Evolutionary conservation across 768 basidiomycete genomes (phyloP).

Genomic region (Lactarius akahatsu): DNA sequence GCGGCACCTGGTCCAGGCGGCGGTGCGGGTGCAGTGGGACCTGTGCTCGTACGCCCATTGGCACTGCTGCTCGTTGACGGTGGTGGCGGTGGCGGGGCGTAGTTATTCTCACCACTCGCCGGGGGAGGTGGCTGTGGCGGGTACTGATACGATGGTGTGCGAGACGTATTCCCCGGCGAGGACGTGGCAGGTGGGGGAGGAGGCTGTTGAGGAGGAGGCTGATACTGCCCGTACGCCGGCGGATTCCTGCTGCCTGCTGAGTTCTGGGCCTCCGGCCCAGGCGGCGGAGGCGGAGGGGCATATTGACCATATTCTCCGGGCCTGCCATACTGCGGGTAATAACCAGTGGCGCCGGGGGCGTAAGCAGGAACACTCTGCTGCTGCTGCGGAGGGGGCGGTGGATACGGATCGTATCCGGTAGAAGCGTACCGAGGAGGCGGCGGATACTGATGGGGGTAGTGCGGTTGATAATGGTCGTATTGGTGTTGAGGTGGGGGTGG

Average conservation of each 20-base stretch:
- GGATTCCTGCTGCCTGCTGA: conserved; percentile 16
- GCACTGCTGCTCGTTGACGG: conserved; percentile 14
- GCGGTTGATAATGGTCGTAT: conserved; percentile 24
- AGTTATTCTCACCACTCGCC: conserved; percentile 8
- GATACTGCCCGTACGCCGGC: conserved; percentile 23
- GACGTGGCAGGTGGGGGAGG: conserved; percentile 24
- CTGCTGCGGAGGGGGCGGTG: conserved; percentile 27
- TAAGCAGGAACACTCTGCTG: conserved; percentile 22
- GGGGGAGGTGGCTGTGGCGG: conserved; percentile 19
- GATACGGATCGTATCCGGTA: conserved; percentile 20
- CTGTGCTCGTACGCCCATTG: conserved; percentile 19
- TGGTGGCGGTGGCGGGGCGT: conserved; percentile 10
- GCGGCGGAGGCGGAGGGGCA: conserved; percentile 21
- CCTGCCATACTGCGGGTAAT: conserved; percentile 21
- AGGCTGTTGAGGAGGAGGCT: conserved; percentile 20
- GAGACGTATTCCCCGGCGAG: conserved; percentile 21
- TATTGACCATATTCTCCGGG: conserved; percentile 23
- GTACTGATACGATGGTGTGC: conserved; percentile 21
- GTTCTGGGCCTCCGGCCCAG: conserved; percentile 18
- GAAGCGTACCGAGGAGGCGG: conserved; percentile 25
- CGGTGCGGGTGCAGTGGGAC: conserved; percentile 18
- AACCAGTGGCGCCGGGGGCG: conserved; percentile 9
- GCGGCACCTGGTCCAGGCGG: conserved; percentile 20
- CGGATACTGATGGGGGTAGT: conserved; percentile 23
- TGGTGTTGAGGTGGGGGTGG: conserved; percentile 20